Base-by-base conservation (phyloP, 805 yeast genomes). In the Suhomyces pyralidae region DNA sequence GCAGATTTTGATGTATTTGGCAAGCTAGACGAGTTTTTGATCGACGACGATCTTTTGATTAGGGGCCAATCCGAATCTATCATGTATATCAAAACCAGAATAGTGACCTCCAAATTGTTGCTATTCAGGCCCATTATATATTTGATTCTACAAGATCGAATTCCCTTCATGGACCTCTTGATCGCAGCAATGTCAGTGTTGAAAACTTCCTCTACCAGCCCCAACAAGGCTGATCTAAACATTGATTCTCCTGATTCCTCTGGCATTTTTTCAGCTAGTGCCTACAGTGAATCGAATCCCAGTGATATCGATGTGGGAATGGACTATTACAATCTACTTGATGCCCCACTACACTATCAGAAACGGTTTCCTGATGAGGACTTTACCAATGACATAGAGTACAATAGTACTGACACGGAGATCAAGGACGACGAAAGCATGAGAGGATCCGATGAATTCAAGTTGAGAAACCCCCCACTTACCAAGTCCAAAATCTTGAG, bases 71-170 rank as follows among this genome's bases (percentile, higher is more conserved):
- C 72, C 2, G 77, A 73, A 51, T 57, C 69, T 2, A 63, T 73
- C 24, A 71, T 73, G 66, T 73, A 62, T 58, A 71, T 71, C 46
- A 73, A 73, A 50, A 70, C 77, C 1, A 55, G 78, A 28, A 64
- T 74, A 14, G 46, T 73, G 4, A 49, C 62, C 3, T 70, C 76
- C 22, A 70, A 71, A 48, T 51, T 74, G 49, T 47, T 65, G 7
- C 53, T 74, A 25, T 63, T 69, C 55, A 58, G 77, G 12, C 77
- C 78, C 1, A 56, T 73, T 14, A 56, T 66, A 6, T 73, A 71
- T 50, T 56, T 71, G 22, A 51, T 71, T 6, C 51, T 71, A 15
- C 66, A 67, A 49, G 75, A 66, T 48, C 62, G 61, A 46, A 62
- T 72, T 15, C 56, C 59, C 22, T 49, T 68, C 24, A 45, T 52